Evolutionary conservation across 192 early-diverging fungal species (phyloP).

Genomic region (Diversispora epigaea): DNA sequence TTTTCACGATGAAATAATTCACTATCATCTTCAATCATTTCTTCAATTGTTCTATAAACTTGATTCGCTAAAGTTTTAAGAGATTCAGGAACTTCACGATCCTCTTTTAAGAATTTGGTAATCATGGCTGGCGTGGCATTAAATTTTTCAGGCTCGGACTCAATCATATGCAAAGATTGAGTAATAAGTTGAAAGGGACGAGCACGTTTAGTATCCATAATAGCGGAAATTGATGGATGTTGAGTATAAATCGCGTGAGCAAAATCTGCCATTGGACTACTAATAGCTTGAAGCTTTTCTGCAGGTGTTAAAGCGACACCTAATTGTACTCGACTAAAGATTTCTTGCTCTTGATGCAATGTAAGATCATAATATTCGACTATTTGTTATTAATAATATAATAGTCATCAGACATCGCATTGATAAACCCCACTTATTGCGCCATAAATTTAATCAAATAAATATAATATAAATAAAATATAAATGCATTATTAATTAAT

Average conservation of each 20-base stretch:
- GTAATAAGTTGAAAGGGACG: conserved; percentile 31
- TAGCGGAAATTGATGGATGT: conserved; percentile 7
- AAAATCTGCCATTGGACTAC: conserved; percentile 32
- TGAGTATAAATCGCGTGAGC: conserved; percentile 21
- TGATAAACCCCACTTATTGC: no score
- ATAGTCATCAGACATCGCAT: not conserved
- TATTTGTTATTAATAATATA: conserved; percentile 9
- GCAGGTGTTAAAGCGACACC: conserved; percentile 35
- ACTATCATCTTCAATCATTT: conserved; percentile 25
- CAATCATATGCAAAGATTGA: conserved; percentile 33
- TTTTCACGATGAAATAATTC: conserved; percentile 29
- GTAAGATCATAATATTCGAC: conserved; percentile 36
- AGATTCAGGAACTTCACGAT: conserved; percentile 19
- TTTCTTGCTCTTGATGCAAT: conserved; percentile 38
- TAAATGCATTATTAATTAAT: not conserved
- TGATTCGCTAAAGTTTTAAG: not conserved
- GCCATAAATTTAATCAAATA: no score
- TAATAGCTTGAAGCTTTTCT: conserved; percentile 35
- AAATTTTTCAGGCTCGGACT: conserved; percentile 22
- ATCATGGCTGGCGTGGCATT: conserved; percentile 23
- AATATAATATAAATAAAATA: not conserved
- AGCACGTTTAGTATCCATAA: conserved; percentile 26
- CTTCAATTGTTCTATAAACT: conserved; percentile 18
- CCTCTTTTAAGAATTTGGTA: conserved; percentile 24
- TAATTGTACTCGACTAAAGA: conserved; percentile 37